Conservation (phyloP, 805 yeast species). For the Metschnikowia matae region DNA sequence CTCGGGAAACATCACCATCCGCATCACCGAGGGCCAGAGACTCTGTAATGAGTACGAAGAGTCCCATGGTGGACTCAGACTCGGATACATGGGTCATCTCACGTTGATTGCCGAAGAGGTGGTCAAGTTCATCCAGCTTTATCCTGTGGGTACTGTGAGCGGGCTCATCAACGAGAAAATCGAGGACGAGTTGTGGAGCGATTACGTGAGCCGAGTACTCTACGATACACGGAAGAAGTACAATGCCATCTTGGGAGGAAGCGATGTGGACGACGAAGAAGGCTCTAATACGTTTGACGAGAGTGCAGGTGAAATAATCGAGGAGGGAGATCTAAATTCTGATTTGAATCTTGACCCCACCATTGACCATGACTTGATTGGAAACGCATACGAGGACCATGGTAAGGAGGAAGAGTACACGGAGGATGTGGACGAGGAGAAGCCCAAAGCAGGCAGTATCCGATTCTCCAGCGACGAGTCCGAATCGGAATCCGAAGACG, state of each 20-base stretch:
- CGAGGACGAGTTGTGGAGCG: constrained; percentile 59
- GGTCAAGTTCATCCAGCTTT: constrained; percentile 27
- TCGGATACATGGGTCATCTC: constrained; percentile 31
- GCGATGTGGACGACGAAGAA: constrained; percentile 38
- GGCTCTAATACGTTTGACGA: constrained; percentile 24
- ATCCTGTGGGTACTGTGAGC: constrained; percentile 39
- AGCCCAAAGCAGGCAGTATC: constrained; percentile 8
- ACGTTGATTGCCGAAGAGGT: constrained; percentile 31
- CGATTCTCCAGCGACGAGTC: constrained; percentile 23
- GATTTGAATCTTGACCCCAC: constrained; percentile 30
- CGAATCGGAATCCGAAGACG: constrained; percentile 37
- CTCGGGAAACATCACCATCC: constrained; percentile 38
- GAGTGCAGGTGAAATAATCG: constrained; percentile 37
- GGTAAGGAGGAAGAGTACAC: constrained; percentile 21
- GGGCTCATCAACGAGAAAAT: constrained; percentile 35
- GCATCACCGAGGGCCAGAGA: constrained; percentile 44
- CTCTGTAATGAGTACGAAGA: constrained; percentile 26
- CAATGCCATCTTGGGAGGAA: constrained; percentile 89
- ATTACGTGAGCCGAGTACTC: constrained; percentile 76
- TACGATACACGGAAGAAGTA: constrained; percentile 91
- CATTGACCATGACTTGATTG: constrained; percentile 27
- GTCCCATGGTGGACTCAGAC: constrained; percentile 24
- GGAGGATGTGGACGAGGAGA: constrained; percentile 15
- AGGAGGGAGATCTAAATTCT: constrained; percentile 28
- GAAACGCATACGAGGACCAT: constrained; percentile 24